Percentiles rank a stretch among this genome's conserved stretches.
phyloP scores from a whole-genome alignment of 2,329 filamentous ascomycete genomes.

The Rasamsonia emersonii region DNA sequence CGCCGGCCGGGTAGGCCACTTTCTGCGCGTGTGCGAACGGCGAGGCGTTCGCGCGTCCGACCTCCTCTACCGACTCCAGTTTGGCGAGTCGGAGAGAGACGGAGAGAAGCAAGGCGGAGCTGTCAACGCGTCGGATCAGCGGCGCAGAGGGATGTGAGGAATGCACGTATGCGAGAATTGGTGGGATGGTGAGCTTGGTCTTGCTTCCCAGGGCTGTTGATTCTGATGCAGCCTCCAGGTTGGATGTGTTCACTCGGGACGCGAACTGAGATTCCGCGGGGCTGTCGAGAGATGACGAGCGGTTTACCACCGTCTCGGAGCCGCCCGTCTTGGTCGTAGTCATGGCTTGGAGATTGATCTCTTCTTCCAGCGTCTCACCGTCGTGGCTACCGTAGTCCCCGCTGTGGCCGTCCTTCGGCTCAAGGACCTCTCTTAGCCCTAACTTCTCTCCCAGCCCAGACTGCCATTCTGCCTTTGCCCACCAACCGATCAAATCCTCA shows the following conservation, averaged over 20 bases:
- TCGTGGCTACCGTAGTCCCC: slow-evolving; percentile 30
- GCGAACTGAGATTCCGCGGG: slow-evolving; percentile 15
- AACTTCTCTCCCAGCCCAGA: slow-evolving; percentile 70
- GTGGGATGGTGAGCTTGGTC: slow-evolving; percentile 49
- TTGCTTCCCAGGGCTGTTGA: slow-evolving; percentile 2
- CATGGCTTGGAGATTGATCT: slow-evolving; percentile 46
- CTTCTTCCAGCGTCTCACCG: slow-evolving; percentile 40
- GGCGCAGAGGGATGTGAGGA: slow-evolving; percentile 44
- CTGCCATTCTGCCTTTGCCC: slow-evolving; percentile 93
- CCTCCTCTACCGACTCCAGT: slow-evolving; percentile 58
- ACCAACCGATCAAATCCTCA: slow-evolving; percentile 89
- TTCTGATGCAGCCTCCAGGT: slow-evolving; percentile 5
- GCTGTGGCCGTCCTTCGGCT: slow-evolving; percentile 34
- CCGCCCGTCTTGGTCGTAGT: slow-evolving; percentile 42
- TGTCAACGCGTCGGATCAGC: slow-evolving; percentile 82
- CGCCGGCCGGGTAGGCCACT: slow-evolving; percentile 71
- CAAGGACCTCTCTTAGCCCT: slow-evolving; percentile 58
- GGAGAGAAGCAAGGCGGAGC: slow-evolving; percentile 67
- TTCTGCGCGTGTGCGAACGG: slow-evolving; percentile 73
- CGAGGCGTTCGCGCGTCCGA: slow-evolving; percentile 49
- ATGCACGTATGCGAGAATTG: slow-evolving; percentile 76
- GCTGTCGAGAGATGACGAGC: slow-evolving; percentile 6
- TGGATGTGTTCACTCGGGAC: slow-evolving; percentile 20
- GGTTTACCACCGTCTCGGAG: slow-evolving; percentile 7
- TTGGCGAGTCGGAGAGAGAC: slow-evolving; percentile 83